Conservation (phyloP, 805 yeast genomes). For the Ogataea corticis region DNA sequence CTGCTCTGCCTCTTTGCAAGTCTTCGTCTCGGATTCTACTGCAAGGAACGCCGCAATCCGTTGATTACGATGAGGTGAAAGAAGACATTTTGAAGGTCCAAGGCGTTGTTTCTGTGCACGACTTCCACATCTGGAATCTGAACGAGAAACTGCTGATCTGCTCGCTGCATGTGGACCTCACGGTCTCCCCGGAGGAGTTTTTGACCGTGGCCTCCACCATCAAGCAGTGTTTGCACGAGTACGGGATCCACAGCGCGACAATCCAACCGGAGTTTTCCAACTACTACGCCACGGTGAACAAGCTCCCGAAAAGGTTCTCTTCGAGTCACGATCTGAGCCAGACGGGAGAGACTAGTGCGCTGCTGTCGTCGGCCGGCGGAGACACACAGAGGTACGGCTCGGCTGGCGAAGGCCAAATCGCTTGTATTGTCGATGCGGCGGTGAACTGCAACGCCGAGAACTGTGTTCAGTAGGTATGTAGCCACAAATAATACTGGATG, state of each 20-base stretch:
- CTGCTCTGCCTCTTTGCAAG: constrained; percentile 87
- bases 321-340: constrained; percentile 18
- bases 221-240: constrained; percentile 73
- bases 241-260: constrained; percentile 90
- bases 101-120: constrained; percentile 85
- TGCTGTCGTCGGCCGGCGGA: constrained; percentile 18
- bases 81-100: constrained; percentile 64
- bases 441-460: constrained; percentile 49
- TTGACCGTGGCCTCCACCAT: constrained; percentile 71
- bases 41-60: constrained; percentile 88
- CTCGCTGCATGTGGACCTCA: constrained; percentile 81
- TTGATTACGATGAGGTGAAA: constrained; percentile 74
- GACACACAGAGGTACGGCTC: constrained; percentile 35
- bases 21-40: constrained; percentile 83
- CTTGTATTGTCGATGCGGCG: constrained; percentile 53
- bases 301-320: constrained; percentile 33
- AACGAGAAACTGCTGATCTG: constrained; percentile 87
- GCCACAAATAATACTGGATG: no score
- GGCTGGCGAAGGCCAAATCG: constrained; percentile 36
- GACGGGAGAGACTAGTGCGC: constrained; percentile 16
- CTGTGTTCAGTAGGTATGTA: constrained; percentile 34
- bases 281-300: constrained; percentile 32
- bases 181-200: constrained; percentile 64
- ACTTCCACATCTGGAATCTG: constrained; percentile 94
- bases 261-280: constrained; percentile 88